phyloP scores from a whole-genome alignment of 2,329 filamentous ascomycete species.

The Claviceps africana region DNA sequence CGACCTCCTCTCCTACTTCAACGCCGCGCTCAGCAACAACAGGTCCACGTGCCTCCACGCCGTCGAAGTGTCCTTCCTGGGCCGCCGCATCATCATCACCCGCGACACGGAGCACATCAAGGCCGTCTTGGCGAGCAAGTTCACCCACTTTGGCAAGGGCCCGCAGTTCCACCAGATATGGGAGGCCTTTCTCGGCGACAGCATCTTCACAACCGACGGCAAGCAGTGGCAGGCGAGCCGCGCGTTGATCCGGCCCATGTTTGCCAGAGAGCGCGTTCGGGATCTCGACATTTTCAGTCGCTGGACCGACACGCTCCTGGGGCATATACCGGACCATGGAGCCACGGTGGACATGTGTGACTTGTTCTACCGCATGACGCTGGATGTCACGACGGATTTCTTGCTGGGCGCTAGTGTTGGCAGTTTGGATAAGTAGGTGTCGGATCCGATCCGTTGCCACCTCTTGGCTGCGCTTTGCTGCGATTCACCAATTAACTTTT shows the following conservation, averaged over 20 bases:
- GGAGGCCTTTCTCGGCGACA: slow-evolving; percentile 58
- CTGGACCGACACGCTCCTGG: slow-evolving; percentile 6
- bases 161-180: slow-evolving; percentile 60
- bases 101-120: slow-evolving; percentile 82
- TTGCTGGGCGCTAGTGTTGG: neutral
- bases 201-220: slow-evolving; percentile 71
- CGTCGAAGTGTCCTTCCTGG: slow-evolving; percentile 40
- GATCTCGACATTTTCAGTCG: slow-evolving; percentile 66
- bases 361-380: neutral
- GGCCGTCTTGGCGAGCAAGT: slow-evolving; percentile 73
- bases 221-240: slow-evolving; percentile 63
- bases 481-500: neutral
- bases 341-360: slow-evolving; percentile 1
- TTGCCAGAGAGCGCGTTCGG: slow-evolving; percentile 69
- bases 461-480: too few species aligned
- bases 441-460: too few species aligned
- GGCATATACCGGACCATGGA: neutral
- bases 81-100: slow-evolving; percentile 54
- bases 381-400: neutral
- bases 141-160: slow-evolving; percentile 71
- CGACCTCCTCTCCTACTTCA: slow-evolving; percentile 1
- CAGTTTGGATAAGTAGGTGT: slow-evolving; percentile 20
- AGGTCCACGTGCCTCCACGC: slow-evolving; percentile 2
- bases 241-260: slow-evolving; percentile 70
- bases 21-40: neutral